Evolutionary conservation across 1,284 basidiomycete genomes (phyloP).

Genomic region (Leccinum proliferum): DNA sequence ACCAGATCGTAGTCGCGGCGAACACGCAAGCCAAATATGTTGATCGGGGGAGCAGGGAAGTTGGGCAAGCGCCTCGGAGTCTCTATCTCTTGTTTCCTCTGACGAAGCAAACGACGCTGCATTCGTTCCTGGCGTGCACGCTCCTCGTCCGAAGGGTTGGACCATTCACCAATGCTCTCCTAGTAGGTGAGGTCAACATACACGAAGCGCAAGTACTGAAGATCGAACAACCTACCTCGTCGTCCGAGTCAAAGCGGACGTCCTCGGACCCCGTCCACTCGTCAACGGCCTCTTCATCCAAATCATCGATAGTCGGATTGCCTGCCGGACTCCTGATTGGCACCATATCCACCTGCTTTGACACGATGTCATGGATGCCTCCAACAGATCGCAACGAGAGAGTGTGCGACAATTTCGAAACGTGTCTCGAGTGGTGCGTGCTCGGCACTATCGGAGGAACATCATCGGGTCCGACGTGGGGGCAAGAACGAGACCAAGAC

Average conservation of each 20-base stretch:
- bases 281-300: slow-evolving; percentile 47
- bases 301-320: slow-evolving; percentile 31
- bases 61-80: slow-evolving; percentile 66
- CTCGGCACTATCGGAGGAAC: slow-evolving; percentile 45
- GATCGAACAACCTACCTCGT: slow-evolving; percentile 44
- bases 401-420: slow-evolving; percentile 61
- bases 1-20: slow-evolving; percentile 59
- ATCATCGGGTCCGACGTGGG: slow-evolving; percentile 29
- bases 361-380: slow-evolving; percentile 32
- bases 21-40: slow-evolving; percentile 34
- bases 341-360: slow-evolving; percentile 27
- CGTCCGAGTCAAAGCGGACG: slow-evolving; percentile 48
- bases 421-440: slow-evolving; percentile 60
- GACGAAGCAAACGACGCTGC: slow-evolving; percentile 53
- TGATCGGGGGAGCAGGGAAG: slow-evolving; percentile 69
- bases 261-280: slow-evolving; percentile 84
- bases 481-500: slow-evolving; percentile 8
- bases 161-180: slow-evolving; percentile 81
- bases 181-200: slow-evolving; percentile 18
- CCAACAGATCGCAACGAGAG: slow-evolving; percentile 62
- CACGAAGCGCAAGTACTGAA: slow-evolving; percentile 3
- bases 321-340: slow-evolving; percentile 27
- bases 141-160: slow-evolving; percentile 85
- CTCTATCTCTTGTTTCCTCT: slow-evolving; percentile 40
- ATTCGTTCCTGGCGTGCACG: slow-evolving; percentile 61